Evolutionary conservation across 177 flowering plant species (phyloP).

Genomic region (Tripterygium wilfordii): DNA sequence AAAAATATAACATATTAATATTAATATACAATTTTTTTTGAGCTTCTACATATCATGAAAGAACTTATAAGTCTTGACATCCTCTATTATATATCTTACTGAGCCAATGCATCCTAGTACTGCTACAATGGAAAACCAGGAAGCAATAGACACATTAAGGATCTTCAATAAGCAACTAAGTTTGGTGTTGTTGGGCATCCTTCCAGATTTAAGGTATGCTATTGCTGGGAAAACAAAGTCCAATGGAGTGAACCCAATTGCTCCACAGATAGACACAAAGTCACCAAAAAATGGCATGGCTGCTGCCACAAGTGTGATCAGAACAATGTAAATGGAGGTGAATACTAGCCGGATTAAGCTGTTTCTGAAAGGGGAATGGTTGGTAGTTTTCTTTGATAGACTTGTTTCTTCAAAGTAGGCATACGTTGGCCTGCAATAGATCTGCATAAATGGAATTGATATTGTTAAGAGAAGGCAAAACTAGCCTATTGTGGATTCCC

Average conservation of each 20-base stretch:
- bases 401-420: constrained; percentile 37
- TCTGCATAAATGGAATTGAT: constrained; percentile 37
- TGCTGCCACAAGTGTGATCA: constrained; percentile 41
- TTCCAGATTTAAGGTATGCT: constrained; percentile 52
- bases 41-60: constrained; percentile 41
- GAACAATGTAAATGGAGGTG: constrained; percentile 33
- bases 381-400: constrained; percentile 3
- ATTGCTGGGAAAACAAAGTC: constrained; percentile 57
- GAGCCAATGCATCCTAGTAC: constrained; percentile 59
- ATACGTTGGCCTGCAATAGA: constrained; percentile 66
- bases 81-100: too few relatives aligned
- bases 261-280: constrained; percentile 65
- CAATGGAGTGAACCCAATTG: constrained; percentile 62
- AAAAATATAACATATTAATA: too few relatives aligned
- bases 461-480: too few relatives aligned
- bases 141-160: constrained; percentile 32
- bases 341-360: constrained; percentile 19
- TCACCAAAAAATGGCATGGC: constrained; percentile 68
- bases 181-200: constrained; percentile 21
- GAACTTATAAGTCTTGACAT: constrained; percentile 47
- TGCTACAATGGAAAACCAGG: constrained; percentile 52
- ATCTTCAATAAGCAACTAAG: constrained; percentile 17
- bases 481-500: too few relatives aligned
- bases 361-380: constrained; percentile 1
- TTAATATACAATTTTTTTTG: too few relatives aligned